These are phyloP conservation scores for Alternaria metachromatica DNA, from an alignment of 2,329 filamentous ascomycete genomes.

Conservation along the genomic window DNA sequence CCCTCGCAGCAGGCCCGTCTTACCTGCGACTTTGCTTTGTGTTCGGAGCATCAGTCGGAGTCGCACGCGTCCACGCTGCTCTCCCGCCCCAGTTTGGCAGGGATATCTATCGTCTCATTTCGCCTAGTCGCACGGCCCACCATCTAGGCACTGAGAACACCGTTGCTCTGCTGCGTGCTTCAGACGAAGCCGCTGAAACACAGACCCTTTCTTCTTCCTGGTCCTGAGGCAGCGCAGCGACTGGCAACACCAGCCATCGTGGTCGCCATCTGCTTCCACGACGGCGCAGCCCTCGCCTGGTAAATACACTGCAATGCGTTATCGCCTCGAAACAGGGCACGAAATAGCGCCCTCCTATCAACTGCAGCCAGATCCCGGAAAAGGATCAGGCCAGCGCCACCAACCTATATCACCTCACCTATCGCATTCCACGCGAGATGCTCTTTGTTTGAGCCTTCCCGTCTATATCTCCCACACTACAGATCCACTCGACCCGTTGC, in stretches of 20 bases:
- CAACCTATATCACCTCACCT: not conserved
- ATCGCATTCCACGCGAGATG: not conserved
- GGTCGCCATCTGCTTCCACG: not conserved
- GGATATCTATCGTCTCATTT: slow-evolving; percentile 14
- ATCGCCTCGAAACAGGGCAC: slow-evolving; percentile 2
- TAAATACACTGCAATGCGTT: slow-evolving; percentile 2
- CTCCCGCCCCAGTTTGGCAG: slow-evolving; percentile 1
- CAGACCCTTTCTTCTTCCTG: slow-evolving; percentile 7
- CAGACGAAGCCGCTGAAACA: slow-evolving; percentile 12
- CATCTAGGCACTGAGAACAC: not conserved
- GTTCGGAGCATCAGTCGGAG: slow-evolving; percentile 1
- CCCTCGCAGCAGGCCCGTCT: not conserved
- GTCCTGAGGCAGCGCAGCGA: slow-evolving; percentile 5
- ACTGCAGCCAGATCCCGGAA: not conserved
- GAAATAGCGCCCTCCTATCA: not conserved
- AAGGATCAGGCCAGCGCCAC: slow-evolving; percentile 6
- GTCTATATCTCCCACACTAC: not conserved
- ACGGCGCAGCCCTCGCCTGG: not conserved
- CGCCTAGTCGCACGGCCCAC: slow-evolving; percentile 8
- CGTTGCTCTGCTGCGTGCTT: not conserved
- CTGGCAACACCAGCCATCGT: not conserved
- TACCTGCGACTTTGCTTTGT: not conserved
- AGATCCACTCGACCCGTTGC: not conserved
- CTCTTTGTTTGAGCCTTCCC: not conserved
- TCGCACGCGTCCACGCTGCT: not conserved